Evolutionary conservation across 495 filamentous ascomycete genomes (phyloP), one percentile per base, ranked within the genome.

Genomic region (Penicillium longicatenatum): DNA sequence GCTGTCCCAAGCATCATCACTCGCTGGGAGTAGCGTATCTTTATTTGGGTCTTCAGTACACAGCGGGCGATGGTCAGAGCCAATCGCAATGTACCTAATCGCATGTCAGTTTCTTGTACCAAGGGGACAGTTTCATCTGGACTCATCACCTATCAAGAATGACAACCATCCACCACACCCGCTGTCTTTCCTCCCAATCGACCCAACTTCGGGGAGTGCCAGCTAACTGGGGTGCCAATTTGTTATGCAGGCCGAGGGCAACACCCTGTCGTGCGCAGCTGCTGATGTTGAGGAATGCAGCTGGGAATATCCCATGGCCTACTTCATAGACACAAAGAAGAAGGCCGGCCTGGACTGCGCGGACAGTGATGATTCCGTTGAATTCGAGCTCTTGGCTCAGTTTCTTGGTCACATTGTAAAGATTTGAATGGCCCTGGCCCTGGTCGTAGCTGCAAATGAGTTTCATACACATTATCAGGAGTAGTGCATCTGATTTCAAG

Each of bases 1-100:
- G 17, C 12, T 16, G 19, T 49, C 29, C 46, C 46, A 49, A 49
- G 46, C 20, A 17, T 10, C 17, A 30, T 49, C 46, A 31, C 29
- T 30, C 16, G 46, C 46, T 26, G 46, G 46, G 29, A 49, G 8
- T 9, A 49, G 46, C 9, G 46, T 49, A 19, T 24, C 24, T 30
- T 49, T 49, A 17, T 49, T 30, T 24, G 46, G 46, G 29, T 49
- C 46, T 26, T 49, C 46, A 17, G 46, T 49, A 10, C 46, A 49
- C 29, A 49, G 17, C 0, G 46, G 20, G 11, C 46, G 20, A 30
- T 30, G n/a, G 16, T 30, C 46, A 30, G 11, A 29, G 9, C 46
- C 46, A 4, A 49, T 24, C 21, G 21, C 46, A 24, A 49, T 24
- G 17, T 49, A 49, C 46, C 46, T 49, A 49, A 7, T n/a, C 16